Evolutionary conservation across 306 rosid species (phyloP).

Genomic region (Datisca glomerata): DNA sequence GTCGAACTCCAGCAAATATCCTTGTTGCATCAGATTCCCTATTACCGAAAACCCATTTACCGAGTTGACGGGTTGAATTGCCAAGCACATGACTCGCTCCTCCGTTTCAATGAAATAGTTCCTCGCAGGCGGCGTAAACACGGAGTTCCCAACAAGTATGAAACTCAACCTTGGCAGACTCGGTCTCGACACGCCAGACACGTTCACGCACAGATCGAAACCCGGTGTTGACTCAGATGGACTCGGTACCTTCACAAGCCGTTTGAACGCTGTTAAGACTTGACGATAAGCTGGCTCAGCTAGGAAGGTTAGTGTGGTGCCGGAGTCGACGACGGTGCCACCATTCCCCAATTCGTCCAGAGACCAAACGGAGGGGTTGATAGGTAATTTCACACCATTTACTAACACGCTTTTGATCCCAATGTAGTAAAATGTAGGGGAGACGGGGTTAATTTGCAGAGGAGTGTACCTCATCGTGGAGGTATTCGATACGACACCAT

Average conservation of each 20-base stretch:
- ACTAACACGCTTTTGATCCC: conserved; percentile 27
- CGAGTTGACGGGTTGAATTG: conserved; percentile 43
- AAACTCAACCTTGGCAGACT: conserved; percentile 44
- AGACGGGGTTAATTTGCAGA: conserved; percentile 27
- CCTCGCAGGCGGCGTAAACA: conserved; percentile 45
- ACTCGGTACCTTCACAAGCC: conserved; percentile 17
- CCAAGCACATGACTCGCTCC: conserved; percentile 46
- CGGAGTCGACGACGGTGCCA: conserved; percentile 71
- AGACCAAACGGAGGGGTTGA: conserved; percentile 40
- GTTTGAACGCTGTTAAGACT: conserved; percentile 29
- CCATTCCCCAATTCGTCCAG: conserved; percentile 44
- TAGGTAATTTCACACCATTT: conserved; percentile 25
- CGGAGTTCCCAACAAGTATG: conserved; percentile 25
- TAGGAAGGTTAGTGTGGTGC: conserved; percentile 50
- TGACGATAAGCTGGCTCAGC: conserved; percentile 36
- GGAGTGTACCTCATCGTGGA: conserved; percentile 37
- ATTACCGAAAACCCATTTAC: conserved; percentile 52
- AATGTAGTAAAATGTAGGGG: conserved; percentile 62
- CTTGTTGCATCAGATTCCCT: conserved; percentile 85
- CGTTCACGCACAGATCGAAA: conserved; percentile 62
- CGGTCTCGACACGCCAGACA: conserved; percentile 20
- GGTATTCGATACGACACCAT: conserved; percentile 13
- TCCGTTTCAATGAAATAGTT: conserved; percentile 47
- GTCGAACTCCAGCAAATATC: conserved; percentile 63
- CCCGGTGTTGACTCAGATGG: conserved; percentile 13